Base-by-base conservation (phyloP, 2,329 filamentous ascomycete genomes). In the Colletotrichum orchidophilum region DNA sequence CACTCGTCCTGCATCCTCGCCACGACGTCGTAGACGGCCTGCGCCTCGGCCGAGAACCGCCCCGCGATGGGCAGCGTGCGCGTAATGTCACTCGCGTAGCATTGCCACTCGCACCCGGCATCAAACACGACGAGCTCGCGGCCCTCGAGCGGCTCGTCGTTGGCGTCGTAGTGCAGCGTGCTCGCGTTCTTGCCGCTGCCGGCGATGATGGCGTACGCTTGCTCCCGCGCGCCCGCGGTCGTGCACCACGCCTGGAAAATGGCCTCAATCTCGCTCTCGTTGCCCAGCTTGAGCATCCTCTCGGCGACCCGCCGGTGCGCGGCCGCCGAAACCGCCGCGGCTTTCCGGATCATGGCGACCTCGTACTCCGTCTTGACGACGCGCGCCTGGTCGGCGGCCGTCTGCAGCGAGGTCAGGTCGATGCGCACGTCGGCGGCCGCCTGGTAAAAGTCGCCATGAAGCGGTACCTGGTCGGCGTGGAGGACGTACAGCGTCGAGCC, bases 81-180 rank as follows among this genome's bases (percentile, higher is more conserved):
- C 0, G 96, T 98, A 31, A 98, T 91, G 80, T 98, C 96, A 68
- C 93, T 93, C 33, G 94, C 94, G 80, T 99, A 98, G 75, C 93
- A 92, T 59, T 91, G 83, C 82, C 91, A 97, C 81, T 98, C 96
- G 74, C 91, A 93, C 2, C 94, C 95, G 1, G 96, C 95, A 79
- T 99, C 96, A 5, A 99, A 85, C 24, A 97, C 91, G 35, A 98
- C 84, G 33, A 95, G 87, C 77, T 95, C 90, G 68, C 91, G 88
- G 29, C 91, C 90, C 3, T 83, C 83, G 21, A 98, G 87, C 1
- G 90, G 82, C 75, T 93, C 88, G 76, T 97, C 87, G 79, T 99
- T 98, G 63, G 88, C 89, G 53, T 89, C 88, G 80, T 99, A 99
- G 81, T 99, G 96, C 50, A 98, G 85, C 0, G 93, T 95, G 15